Evolutionary conservation across 192 early-diverging fungal genomes (phyloP).

Genomic region (Coemansia sp.): DNA sequence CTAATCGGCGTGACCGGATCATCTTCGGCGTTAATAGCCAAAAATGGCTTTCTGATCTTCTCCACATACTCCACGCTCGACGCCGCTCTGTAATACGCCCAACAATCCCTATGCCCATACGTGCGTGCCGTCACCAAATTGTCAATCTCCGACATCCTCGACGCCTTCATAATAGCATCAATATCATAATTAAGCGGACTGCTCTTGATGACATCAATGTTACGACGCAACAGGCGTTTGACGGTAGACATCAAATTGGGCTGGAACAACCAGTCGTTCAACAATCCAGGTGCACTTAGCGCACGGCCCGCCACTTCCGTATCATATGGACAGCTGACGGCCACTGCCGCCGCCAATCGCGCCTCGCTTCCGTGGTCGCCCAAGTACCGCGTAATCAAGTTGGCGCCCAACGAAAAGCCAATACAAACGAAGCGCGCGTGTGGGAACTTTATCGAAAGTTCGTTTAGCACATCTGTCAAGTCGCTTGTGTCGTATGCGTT

Average conservation of each 20-base stretch:
- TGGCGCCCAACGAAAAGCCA: constrained; percentile 89
- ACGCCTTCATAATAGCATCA: constrained; percentile 56
- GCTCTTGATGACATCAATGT: constrained; percentile 46
- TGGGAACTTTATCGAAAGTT: constrained; percentile 51
- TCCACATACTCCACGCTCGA: constrained; percentile 59
- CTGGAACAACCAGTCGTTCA: constrained; percentile 61
- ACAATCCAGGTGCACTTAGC: constrained; percentile 49
- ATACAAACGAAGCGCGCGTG: constrained; percentile 64
- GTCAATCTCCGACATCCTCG: constrained; percentile 77
- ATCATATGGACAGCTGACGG: constrained; percentile 84
- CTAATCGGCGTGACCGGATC: constrained; percentile 76
- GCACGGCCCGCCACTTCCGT: constrained; percentile 49
- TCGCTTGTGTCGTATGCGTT: constrained; percentile 82
- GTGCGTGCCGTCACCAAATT: constrained; percentile 64
- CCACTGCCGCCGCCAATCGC: constrained; percentile 68
- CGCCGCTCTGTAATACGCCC: constrained; percentile 73
- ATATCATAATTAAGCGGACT: constrained; percentile 42
- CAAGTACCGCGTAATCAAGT: constrained; percentile 85
- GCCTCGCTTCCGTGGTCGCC: constrained; percentile 73
- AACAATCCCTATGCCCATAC: constrained; percentile 76
- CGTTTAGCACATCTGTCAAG: constrained; percentile 14
- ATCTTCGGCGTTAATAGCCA: constrained; percentile 79
- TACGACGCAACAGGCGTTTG: constrained; percentile 44
- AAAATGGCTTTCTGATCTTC: constrained; percentile 66
- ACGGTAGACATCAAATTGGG: constrained; percentile 59